Percentiles rank a stretch among this genome's conserved stretches.
Conservation (phyloP, 441 rosid species). For the Aquilaria agallochum region DNA sequence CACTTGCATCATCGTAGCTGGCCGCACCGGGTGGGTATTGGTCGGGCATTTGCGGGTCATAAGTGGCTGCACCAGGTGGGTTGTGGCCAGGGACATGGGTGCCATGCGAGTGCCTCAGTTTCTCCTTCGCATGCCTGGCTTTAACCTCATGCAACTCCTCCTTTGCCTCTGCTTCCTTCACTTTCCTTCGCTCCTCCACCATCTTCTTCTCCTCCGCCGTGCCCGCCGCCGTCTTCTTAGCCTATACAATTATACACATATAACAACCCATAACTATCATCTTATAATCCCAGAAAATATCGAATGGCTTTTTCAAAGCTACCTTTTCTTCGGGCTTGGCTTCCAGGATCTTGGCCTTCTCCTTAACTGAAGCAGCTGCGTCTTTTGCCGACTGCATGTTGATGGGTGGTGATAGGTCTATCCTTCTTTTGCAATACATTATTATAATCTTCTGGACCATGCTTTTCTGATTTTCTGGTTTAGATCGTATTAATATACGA, state of each 20-base stretch:
- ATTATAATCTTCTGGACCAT: too few relatives aligned
- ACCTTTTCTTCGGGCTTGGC: too few relatives aligned
- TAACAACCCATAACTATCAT: too few relatives aligned
- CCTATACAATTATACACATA: slow-evolving; percentile 21
- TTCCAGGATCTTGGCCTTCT: too few relatives aligned
- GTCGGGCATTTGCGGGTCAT: not conserved
- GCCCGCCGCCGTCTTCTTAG: slow-evolving; percentile 41
- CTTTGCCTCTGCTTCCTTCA: slow-evolving; percentile 58
- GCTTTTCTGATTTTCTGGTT: too few relatives aligned
- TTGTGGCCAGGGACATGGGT: slow-evolving; percentile 10
- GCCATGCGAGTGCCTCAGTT: slow-evolving; percentile 29
- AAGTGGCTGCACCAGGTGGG: slow-evolving; percentile 9
- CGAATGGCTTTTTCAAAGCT: too few relatives aligned
- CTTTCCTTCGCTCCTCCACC: slow-evolving; percentile 49
- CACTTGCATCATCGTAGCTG: not conserved
- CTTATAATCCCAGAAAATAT: too few relatives aligned
- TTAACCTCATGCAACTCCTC: slow-evolving; percentile 51
- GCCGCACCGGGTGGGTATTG: not conserved
- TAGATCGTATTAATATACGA: too few relatives aligned
- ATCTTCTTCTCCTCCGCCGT: slow-evolving; percentile 52
- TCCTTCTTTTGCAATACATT: too few relatives aligned
- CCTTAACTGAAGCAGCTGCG: too few relatives aligned
- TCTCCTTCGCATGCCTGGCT: slow-evolving; percentile 38
- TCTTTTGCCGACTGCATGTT: too few relatives aligned
- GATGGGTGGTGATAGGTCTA: too few relatives aligned